Evolutionary conservation across 345 rosid genomes (phyloP).

Genomic region (Eucalyptus curtisii): DNA sequence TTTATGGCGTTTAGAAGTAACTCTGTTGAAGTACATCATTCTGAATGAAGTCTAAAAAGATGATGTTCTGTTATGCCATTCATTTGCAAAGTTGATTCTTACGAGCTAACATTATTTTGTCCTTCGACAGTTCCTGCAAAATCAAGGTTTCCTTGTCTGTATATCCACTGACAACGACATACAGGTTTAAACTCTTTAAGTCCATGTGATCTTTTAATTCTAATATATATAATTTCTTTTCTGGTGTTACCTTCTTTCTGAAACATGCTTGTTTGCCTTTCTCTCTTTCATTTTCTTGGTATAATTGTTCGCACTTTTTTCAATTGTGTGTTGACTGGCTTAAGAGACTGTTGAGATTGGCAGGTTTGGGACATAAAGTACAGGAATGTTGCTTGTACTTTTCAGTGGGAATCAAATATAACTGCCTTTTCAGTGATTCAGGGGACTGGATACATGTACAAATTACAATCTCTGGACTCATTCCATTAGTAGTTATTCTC

Average conservation of each 20-base stretch:
- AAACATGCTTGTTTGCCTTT: background rate
- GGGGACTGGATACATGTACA: conserved; percentile 71
- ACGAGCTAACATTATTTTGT: background rate
- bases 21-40: background rate
- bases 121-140: conserved; percentile 54
- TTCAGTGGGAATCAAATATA: conserved; percentile 73
- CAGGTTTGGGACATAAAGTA: conserved; percentile 86
- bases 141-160: conserved; percentile 62
- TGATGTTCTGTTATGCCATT: background rate
- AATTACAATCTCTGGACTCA: background rate
- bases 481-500: background rate
- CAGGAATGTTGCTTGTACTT: conserved; percentile 31
- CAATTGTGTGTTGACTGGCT: background rate
- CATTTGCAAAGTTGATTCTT: background rate
- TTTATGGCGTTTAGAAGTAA: background rate
- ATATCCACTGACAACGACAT: conserved; percentile 64
- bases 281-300: background rate
- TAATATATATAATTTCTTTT: background rate
- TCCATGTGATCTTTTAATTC: background rate
- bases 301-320: background rate
- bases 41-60: background rate
- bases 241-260: background rate
- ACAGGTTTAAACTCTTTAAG: conserved; percentile 33
- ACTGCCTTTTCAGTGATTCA: conserved; percentile 67
- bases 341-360: conserved; percentile 6